These are phyloP conservation scores for Monilinia vaccinii-corymbosi DNA, from an alignment of 2,329 filamentous ascomycete species.

Conservation along the genomic window DNA sequence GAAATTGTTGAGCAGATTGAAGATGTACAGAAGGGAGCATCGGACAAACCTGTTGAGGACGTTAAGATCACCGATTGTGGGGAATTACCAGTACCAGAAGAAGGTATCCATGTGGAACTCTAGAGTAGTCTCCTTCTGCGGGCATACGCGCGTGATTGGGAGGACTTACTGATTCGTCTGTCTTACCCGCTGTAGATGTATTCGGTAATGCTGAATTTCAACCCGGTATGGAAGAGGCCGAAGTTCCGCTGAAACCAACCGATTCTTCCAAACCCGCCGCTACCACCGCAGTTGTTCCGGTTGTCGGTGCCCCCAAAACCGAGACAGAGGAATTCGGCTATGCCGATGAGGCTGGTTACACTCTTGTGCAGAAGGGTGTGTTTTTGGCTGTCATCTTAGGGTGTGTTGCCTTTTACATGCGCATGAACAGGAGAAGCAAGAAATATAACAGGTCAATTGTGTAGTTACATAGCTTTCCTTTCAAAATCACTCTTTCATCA, in stretches of 20 bases:
- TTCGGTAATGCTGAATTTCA: conserved; percentile 28
- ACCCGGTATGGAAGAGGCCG: conserved; percentile 23
- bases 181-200: conserved; percentile 21
- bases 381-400: conserved; percentile 41
- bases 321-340: conserved; percentile 11
- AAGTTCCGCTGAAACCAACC: conserved; percentile 15
- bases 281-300: conserved; percentile 16
- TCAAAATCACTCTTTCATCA: not conserved
- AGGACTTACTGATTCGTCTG: conserved; percentile 28
- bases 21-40: conserved; percentile 52
- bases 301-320: conserved; percentile 9
- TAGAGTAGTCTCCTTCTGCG: conserved; percentile 39
- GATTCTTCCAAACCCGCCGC: conserved; percentile 9
- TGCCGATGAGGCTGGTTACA: conserved; percentile 30
- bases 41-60: conserved; percentile 59
- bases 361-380: conserved; percentile 40
- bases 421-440: conserved; percentile 31
- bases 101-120: conserved; percentile 91
- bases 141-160: conserved; percentile 14
- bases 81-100: conserved; percentile 71
- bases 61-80: conserved; percentile 79
- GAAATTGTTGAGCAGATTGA: conserved; percentile 74
- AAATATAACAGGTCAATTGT: conserved; percentile 26
- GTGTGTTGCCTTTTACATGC: conserved; percentile 38
- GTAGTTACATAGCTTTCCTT: conserved; percentile 15